Conservation (phyloP, 331 rosid genomes). For the Acacia concinna region DNA sequence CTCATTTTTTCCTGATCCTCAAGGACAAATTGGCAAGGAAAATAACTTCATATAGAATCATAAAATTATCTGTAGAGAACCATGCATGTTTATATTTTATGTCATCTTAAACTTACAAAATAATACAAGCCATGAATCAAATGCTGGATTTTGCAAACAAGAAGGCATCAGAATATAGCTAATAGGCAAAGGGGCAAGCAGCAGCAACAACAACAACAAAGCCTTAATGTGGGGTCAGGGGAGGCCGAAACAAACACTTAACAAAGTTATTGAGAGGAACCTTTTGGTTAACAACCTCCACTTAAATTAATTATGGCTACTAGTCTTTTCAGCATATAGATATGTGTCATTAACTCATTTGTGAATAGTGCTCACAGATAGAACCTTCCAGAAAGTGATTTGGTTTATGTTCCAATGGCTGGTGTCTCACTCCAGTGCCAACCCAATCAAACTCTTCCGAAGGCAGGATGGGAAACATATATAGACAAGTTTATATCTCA, state of each 20-base stretch:
- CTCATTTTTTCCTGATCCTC: not conserved
- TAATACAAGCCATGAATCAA: slow-evolving; percentile 4
- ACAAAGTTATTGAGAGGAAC: no score
- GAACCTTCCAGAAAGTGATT: not conserved
- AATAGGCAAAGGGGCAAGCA: not conserved
- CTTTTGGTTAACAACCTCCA: no score
- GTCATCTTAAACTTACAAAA: not conserved
- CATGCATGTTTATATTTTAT: not conserved
- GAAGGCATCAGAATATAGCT: slow-evolving; percentile 16
- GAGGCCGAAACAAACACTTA: no score
- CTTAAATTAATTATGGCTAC: not conserved
- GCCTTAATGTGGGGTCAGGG: no score
- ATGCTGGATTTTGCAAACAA: not conserved
- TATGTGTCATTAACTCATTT: not conserved
- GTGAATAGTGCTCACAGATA: not conserved
- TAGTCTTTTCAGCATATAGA: slow-evolving; percentile 19
- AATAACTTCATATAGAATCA: not conserved
- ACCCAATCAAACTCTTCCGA: slow-evolving; percentile 13
- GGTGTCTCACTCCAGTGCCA: slow-evolving; percentile 6
- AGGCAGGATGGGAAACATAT: slow-evolving; percentile 5
- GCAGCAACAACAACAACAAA: no score
- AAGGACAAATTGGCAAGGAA: slow-evolving; percentile 6
- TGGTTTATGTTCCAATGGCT: slow-evolving; percentile 10
- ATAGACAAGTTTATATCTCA: not conserved
- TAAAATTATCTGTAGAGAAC: not conserved